These are phyloP conservation scores for Keqinozyma sinolaborantium DNA, from an alignment of 1,139 yeast species.

Conservation along the genomic window DNA sequence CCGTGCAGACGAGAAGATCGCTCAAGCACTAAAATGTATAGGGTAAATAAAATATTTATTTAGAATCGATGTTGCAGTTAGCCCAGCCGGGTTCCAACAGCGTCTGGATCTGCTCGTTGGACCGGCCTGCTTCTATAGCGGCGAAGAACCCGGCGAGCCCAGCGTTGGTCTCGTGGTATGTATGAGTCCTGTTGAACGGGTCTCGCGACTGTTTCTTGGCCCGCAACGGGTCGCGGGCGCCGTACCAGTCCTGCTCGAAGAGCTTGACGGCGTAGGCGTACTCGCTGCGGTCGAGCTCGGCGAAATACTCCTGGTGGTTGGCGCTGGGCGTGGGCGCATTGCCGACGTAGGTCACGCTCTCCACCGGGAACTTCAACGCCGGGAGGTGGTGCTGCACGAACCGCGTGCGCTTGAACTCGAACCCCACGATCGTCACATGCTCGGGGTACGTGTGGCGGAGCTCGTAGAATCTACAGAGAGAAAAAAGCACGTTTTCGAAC, in stretches of 20 bases:
- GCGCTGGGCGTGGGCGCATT: conserved; percentile 45
- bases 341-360: conserved; percentile 50
- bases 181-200: conserved; percentile 52
- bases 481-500: conserved; percentile 70
- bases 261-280: conserved; percentile 50
- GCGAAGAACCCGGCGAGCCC: conserved; percentile 17
- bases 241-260: conserved; percentile 63
- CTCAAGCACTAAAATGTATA: conserved; percentile 4
- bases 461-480: conserved; percentile 56
- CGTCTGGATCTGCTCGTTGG: conserved; percentile 13
- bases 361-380: conserved; percentile 39
- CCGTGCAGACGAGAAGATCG: conserved; percentile 77
- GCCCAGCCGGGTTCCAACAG: no score
- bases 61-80: conserved; percentile 3
- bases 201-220: conserved; percentile 52
- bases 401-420: conserved; percentile 65
- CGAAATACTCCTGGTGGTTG: conserved; percentile 28
- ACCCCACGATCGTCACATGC: conserved; percentile 59
- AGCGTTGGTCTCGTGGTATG: conserved; percentile 33
- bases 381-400: conserved; percentile 55
- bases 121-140: conserved; percentile 8
- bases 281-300: conserved; percentile 47
- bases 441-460: conserved; percentile 46
- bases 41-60: background rate
- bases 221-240: conserved; percentile 37